Evolutionary conservation across 345 rosid species (phyloP), one percentile per base, ranked within the genome.

Genomic region (Cardamine occulta): DNA sequence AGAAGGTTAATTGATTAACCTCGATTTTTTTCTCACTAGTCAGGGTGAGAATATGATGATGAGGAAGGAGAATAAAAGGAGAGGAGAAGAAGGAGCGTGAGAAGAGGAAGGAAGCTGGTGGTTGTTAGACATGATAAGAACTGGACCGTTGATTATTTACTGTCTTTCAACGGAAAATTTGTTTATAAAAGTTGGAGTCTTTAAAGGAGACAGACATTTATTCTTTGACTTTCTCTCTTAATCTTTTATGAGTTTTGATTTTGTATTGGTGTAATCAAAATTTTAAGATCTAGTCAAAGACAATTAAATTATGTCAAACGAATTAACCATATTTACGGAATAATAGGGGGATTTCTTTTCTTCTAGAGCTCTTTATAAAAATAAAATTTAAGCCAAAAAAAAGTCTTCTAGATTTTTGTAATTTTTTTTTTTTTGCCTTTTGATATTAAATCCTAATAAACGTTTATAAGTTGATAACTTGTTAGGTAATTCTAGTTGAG

Each of bases 61-160:
- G 59, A 53, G 17, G 52, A 65, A 24, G 55, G 72, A 48, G 77
- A 65, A 57, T 64, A 56, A 77, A 77, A 77, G 56, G 63, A 77
- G 68, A 70, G 54, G 63, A 35, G 17, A 37, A 15, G 71, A 77
- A 4, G 60, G 24, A 48, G 81, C 76, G 81, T 58, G 26, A 65
- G 73, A 72, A 39, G 24, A 58, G 77, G 81, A 59, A 57, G 23
- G 23, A 31, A 72, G 31, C 56, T 77, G 29, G 62, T 77, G 49
- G 77, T 56, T 71, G 65, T 71, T 64, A 77, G 77, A 66, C 81
- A 65, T 71, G 57, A 65, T 65, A 9, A 40, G 63, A 72, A 37
- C 34, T 65, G 3, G 47, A 58, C 77, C 73, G 81, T 77, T 77
- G 73, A 10, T 72, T 71, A 26, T 77, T 70, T 63, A 24, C 70